These are phyloP conservation scores for Sanghuangporus sanghuang DNA, from an alignment of 1,284 basidiomycete genomes.

Conservation along the genomic window DNA sequence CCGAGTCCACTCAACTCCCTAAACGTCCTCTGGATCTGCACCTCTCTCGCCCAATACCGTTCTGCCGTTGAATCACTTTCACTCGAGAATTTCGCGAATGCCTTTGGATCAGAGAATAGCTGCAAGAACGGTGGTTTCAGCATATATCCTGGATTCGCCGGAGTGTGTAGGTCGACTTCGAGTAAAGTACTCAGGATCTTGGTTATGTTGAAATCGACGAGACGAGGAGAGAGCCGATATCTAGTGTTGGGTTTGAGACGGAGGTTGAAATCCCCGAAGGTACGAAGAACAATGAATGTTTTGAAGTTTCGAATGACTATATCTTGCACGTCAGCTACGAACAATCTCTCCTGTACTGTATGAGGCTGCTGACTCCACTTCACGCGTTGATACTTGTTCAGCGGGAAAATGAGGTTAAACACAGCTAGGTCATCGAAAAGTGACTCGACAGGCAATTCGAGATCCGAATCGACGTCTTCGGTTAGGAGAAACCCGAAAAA, in stretches of 20 bases:
- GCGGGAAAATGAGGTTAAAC: conserved; percentile 37
- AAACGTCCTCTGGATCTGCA: conserved; percentile 34
- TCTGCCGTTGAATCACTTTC: conserved; percentile 19
- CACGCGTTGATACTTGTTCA: conserved; percentile 32
- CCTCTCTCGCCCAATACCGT: conserved; percentile 30
- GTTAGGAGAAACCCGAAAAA: conserved; percentile 39
- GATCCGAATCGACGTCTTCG: conserved; percentile 27
- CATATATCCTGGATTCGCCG: conserved; percentile 20
- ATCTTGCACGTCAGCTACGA: conserved; percentile 37
- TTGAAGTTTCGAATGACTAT: conserved; percentile 28
- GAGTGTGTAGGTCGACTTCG: conserved; percentile 35
- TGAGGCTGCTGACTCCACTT: conserved; percentile 36
- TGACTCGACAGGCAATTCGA: conserved; percentile 37
- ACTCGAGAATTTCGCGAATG: conserved; percentile 27
- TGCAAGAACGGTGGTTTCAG: conserved; percentile 33
- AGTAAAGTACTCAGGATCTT: conserved; percentile 41
- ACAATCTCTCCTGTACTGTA: conserved; percentile 32
- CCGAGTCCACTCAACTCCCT: conserved; percentile 31
- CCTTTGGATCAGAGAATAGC: conserved; percentile 35
- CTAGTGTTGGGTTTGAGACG: conserved; percentile 27
- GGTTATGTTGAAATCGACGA: conserved; percentile 46
- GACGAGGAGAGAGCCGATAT: conserved; percentile 41
- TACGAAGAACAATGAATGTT: conserved; percentile 33
- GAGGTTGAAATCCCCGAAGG: conserved; percentile 31
- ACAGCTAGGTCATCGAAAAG: conserved; percentile 43